Base-by-base conservation (phyloP, 768 basidiomycete genomes). In the Boletus sensibilis region DNA sequence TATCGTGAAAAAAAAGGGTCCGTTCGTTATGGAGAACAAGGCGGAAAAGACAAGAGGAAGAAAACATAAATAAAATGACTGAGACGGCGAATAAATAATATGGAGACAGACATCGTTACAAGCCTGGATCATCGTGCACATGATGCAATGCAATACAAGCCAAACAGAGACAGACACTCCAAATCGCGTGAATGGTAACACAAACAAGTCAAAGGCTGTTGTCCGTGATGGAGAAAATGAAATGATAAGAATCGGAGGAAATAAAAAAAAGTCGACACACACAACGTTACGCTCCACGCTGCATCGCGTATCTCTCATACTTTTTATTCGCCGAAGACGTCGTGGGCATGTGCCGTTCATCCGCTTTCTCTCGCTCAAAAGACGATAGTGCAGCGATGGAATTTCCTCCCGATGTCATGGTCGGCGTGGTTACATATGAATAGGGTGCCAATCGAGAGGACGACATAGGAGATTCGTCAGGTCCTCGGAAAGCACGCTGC, bases 281-380 rank as follows among this genome's bases (percentile, higher is more conserved):
- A 25, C 35, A 25, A 18, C 37, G 41, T 42, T 21, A 61, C 5
- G 41, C 48, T 53, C 65, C 66, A 50, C 61, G 66, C 41, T 60
- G 64, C 60, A 73, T 56, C 21, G 60, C 56, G 52, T 65, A 72
- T 52, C 69, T 57, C 18, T 71, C 68, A 35, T 70, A 70, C 40
- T 66, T 72, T 42, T 59, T 66, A 11, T 79, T 81, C 52, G 54
- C 54, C 21, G 75, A 74, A 18, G 78, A 75, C 14, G 81, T 60
- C 20, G 80, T 72, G n/a, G 78, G 72, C 43, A 82, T 76, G 46
- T 81, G 67, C 47, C 81, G 74, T 25, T 82, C 82, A 46, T 78
- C 75, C n/a, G 78, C 79, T 57, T 76, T 75, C 43, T 83, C 82
- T 59, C 84, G 77, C 66, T 86, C 84, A 66, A 79, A 86, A 0